A percentile compares a stretch with the other conserved stretches of the same genome.
These are phyloP conservation scores for Mucor racemosus DNA, from an alignment of 371 early-diverging fungal species.

Conservation along the genomic window DNA sequence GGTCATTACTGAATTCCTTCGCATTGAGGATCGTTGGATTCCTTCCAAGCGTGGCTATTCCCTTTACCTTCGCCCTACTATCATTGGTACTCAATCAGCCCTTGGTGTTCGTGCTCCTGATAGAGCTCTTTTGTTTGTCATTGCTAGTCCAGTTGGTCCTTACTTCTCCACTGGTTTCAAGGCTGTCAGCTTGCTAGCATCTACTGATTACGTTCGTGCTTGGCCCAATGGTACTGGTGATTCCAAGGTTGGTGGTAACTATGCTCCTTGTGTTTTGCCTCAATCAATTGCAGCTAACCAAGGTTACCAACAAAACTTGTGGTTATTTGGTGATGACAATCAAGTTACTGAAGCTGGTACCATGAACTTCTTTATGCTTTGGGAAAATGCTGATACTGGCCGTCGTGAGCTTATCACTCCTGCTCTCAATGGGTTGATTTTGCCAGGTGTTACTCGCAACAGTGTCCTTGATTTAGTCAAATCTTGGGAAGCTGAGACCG, in stretches of 20 bases:
- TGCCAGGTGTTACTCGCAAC: conserved; percentile 93
- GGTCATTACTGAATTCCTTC: conserved; percentile 80
- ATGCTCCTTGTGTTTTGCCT: conserved; percentile 74
- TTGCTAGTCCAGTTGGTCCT: conserved; percentile 91
- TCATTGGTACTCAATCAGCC: conserved; percentile 87
- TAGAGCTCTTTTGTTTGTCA: conserved; percentile 81
- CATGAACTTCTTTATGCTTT: conserved; percentile 90
- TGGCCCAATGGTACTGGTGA: conserved; percentile 96
- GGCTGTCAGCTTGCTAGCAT: conserved; percentile 81
- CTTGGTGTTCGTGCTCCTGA: conserved; percentile 70
- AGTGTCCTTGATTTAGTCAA: conserved; percentile 79
- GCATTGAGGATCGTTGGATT: conserved; percentile 83
- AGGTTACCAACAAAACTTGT: conserved; percentile 90
- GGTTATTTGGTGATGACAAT: conserved; percentile 85
- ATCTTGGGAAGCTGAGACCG: conserved; percentile 65
- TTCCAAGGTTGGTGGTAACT: conserved; percentile 87
- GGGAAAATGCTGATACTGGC: conserved; percentile 72
- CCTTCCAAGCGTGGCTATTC: conserved; percentile 89
- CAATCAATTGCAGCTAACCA: conserved; percentile 79
- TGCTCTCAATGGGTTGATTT: conserved; percentile 89
- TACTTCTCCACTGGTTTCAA: conserved; percentile 89
- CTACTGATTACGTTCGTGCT: conserved; percentile 82
- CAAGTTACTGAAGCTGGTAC: conserved; percentile 92
- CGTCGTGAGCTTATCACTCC: conserved; percentile 88
- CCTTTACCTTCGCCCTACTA: conserved; percentile 91